Base-by-base conservation (phyloP, 768 basidiomycete species). In the Boletus rex-veris region DNA sequence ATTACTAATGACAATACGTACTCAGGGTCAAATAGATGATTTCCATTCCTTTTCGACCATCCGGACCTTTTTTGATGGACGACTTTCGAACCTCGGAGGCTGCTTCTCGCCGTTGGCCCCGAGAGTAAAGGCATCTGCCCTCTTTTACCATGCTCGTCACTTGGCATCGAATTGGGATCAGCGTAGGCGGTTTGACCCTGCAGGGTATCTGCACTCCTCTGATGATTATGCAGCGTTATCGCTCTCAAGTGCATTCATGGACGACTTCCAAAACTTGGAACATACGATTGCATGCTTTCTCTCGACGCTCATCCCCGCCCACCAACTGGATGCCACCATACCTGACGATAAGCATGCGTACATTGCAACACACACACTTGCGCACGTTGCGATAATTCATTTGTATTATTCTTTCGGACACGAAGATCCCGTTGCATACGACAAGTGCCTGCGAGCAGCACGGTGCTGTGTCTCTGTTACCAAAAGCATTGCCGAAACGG, bases 111-210 rank as follows among this genome's bases (percentile, higher is more conserved):
- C 80, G 31, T 73, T 77, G 43, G 82, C 88, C 12, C 71, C 88
- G 59, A 82, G 86, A 57, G 84, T 79, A 49, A 91, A 91, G 69
- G 86, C 87, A 16, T 84, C 89, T n/a, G 78, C 86, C 11, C 76
- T 92, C 21, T 86, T 85, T 61, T 80, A 88, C 47, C 81, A 80
- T 43, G 87, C 89, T 33, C 79, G 84, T 58, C 73, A 75, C 52
- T 69, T 90, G 37, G 75, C 84, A 21, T 75, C 78, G 21, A 77
- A 71, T 59, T 89, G 84, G 84, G 80, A 77, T 64, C 70, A 80
- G 57, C 77, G 86, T 86, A 73, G 52, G 77, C 59, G 26, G 58
- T 68, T 70, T 50, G 54, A 54, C 48, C 51, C 41, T 42, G 49
- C 47, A 37, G 39, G 46, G 24, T 51, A 54, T 52, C 53, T 58